These are phyloP conservation scores for Hawksworthiomyces lignivorus DNA, from an alignment of 2,329 filamentous ascomycete genomes.

Conservation along the genomic window DNA sequence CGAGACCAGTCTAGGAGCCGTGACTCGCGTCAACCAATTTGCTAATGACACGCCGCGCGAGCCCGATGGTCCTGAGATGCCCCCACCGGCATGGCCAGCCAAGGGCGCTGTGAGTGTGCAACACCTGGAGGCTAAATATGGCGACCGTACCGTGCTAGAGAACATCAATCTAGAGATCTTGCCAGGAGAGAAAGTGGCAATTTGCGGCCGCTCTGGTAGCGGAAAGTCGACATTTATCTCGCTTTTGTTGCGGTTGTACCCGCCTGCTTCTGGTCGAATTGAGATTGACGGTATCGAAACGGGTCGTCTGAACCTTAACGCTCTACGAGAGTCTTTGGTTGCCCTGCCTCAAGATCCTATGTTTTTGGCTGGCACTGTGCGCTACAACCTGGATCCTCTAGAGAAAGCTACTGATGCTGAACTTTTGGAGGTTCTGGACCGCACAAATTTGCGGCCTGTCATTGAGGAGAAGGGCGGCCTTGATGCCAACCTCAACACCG, in stretches of 20 bases:
- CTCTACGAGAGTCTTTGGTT: constrained; percentile 27
- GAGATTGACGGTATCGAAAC: constrained; percentile 36
- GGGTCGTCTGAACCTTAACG: constrained; percentile 17
- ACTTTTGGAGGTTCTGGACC: constrained; percentile 15
- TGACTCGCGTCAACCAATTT: constrained; percentile 17
- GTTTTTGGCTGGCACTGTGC: constrained; percentile 39
- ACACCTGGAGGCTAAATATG: constrained; percentile 7
- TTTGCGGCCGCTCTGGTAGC: constrained; percentile 28
- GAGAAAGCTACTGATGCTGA: constrained; percentile 26
- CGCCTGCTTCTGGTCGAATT: constrained; percentile 35
- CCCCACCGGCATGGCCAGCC: constrained; percentile 6
- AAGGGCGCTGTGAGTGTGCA: constrained; percentile 5
- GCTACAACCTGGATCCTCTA: constrained; percentile 41
- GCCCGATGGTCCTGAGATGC: constrained; percentile 1
- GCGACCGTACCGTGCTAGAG: constrained; percentile 15
- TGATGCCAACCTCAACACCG: constrained; percentile 25
- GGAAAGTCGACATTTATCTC: constrained; percentile 25
- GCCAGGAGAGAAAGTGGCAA: constrained; percentile 25
- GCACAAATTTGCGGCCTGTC: constrained; percentile 16
- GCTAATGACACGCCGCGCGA: constrained; percentile 9
- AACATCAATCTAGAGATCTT: constrained; percentile 21
- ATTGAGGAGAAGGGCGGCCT: constrained; percentile 32
- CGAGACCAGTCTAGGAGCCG: constrained; percentile 21
- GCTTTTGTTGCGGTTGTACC: constrained; percentile 38
- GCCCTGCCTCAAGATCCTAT: constrained; percentile 44